Evolutionary conservation across 768 basidiomycete genomes (phyloP).

Genomic region (Sarcodon sp.): DNA sequence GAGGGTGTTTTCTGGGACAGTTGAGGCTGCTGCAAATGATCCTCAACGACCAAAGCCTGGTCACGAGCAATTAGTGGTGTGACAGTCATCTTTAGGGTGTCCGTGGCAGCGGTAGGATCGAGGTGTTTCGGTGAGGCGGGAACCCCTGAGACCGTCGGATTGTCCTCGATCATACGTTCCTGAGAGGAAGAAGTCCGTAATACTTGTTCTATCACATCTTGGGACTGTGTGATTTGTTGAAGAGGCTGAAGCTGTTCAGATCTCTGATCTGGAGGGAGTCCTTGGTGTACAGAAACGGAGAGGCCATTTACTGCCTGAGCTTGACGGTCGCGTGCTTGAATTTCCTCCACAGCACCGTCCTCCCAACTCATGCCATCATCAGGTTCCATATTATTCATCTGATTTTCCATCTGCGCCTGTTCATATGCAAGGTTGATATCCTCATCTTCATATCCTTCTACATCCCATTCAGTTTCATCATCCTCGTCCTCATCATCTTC

Average conservation of each 20-base stretch:
- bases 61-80: slow-evolving; percentile 71
- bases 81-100: slow-evolving; percentile 65
- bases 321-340: slow-evolving; percentile 8
- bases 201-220: slow-evolving; percentile 10
- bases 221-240: slow-evolving; percentile 14
- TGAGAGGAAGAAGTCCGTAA: slow-evolving; percentile 4
- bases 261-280: slow-evolving; percentile 18
- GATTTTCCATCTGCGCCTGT: slow-evolving; percentile 29
- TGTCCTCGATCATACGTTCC: slow-evolving; percentile 7
- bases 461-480: slow-evolving; percentile 49
- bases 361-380: slow-evolving; percentile 91
- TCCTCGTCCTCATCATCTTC: slow-evolving; percentile 56
- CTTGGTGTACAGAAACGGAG: not conserved
- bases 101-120: slow-evolving; percentile 58
- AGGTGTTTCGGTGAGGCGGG: slow-evolving; percentile 19
- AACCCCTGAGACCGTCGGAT: slow-evolving; percentile 12
- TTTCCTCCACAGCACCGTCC: slow-evolving; percentile 45
- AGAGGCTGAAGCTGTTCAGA: slow-evolving; percentile 11
- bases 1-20: slow-evolving; percentile 2
- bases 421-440: slow-evolving; percentile 50
- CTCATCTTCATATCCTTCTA: slow-evolving; percentile 57
- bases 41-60: slow-evolving; percentile 15
- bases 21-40: slow-evolving; percentile 5
- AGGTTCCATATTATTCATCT: slow-evolving; percentile 34
- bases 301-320: not conserved